Percentiles rank a stretch among this genome's conserved stretches.
Evolutionary conservation across 768 basidiomycete genomes (phyloP).

Genomic region (Mycena belliarum): DNA sequence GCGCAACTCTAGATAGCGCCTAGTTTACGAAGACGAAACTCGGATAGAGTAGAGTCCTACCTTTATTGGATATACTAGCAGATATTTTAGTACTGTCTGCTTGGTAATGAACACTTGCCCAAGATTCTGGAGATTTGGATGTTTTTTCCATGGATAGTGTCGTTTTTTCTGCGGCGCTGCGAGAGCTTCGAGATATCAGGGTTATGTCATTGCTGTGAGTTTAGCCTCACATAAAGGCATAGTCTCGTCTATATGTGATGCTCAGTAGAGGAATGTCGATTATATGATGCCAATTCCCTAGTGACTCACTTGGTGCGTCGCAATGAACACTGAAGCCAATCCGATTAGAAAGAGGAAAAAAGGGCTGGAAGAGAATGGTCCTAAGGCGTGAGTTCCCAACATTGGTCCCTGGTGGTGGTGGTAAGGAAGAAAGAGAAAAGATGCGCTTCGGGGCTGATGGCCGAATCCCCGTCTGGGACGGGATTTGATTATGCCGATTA

Average conservation of each 20-base stretch:
- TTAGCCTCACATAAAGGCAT: neutral
- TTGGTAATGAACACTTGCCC: neutral
- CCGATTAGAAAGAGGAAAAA: conserved; percentile 3
- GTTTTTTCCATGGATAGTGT: conserved; percentile 12
- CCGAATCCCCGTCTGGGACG: too few relatives aligned
- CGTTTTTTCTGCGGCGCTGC: neutral
- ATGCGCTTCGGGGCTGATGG: too few relatives aligned
- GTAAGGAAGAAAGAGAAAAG: neutral
- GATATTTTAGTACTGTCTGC: too few relatives aligned
- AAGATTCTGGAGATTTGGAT: conserved; percentile 15
- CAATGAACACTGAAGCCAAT: conserved; percentile 1
- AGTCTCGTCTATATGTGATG: too few relatives aligned
- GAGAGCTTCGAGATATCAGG: neutral
- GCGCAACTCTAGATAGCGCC: conserved; percentile 1
- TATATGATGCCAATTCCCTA: neutral
- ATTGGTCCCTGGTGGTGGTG: neutral
- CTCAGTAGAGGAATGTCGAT: neutral
- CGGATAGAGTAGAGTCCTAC: neutral
- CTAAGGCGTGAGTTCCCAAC: neutral
- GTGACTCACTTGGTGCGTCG: conserved; percentile 1
- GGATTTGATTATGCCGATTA: too few relatives aligned
- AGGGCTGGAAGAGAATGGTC: neutral
- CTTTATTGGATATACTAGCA: conserved; percentile 22
- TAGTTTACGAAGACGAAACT: too few relatives aligned
- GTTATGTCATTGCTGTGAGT: too few relatives aligned